Base-by-base conservation (phyloP, 2,329 filamentous ascomycete species). In the Aphanoascus verrucosus region DNA sequence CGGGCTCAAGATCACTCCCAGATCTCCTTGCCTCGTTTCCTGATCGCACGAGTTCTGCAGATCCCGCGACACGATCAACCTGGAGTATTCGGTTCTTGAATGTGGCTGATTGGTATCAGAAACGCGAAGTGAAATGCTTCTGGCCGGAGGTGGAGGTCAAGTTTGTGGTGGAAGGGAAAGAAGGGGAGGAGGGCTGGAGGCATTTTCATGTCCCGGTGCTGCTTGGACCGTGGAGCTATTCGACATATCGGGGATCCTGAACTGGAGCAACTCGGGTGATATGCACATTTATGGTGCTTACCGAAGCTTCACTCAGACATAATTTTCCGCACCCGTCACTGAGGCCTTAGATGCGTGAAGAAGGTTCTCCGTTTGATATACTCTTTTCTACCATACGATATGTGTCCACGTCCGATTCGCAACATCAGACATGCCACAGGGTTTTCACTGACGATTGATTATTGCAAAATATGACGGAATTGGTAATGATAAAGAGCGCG, bases 191-290 rank as follows among this genome's bases (percentile, higher is more conserved):
- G 52, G 72, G 68, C 28, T 73, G 71, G 68, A 63, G 70, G 46
- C 73, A 76, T 63, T 76, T 75, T 60, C 74, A 76, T 69, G 73
- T 76, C 15, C 74, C 74, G n/a, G 69, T 76, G 46, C 58, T 76
- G 52, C 59, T 76, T 55, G 73, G 74, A 32, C 74, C 74, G 20
- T 76, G 72, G 72, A 74, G 70, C 52, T 76, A 75, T 60, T 74
- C 73, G 46, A 75, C 74, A 28, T 76, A 76, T 61, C 69, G 74
- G 50, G 74, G 74, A 9, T 76, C 73, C 45, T 76, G 60, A 66
- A 12, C 3, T 7, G 15, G 15, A 46, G 14, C 9, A 32, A 14
- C 52, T 35, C n/a, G n/a, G 15, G 19, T 35, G 8, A 11, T n/a
- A 28, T 7, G 3, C 23, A 28, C 23, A 7, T 28, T 28, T 4